Conservation (phyloP, 192 early-diverging fungal genomes). For the Glomus cerebriforme region DNA sequence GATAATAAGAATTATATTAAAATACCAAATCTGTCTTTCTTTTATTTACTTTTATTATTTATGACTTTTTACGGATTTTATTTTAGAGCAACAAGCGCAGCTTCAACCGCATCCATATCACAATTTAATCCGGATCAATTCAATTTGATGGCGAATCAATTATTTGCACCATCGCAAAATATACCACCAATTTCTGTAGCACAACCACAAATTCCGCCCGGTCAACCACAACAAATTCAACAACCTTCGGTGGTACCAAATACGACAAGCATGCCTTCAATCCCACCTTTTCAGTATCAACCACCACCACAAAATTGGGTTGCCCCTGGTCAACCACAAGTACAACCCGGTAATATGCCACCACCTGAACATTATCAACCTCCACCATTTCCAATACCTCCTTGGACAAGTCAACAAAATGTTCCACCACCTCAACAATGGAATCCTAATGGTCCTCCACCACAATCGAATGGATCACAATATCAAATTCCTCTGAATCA, state of each 20-base stretch:
- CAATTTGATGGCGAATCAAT: conserved; percentile 1
- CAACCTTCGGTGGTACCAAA: not conserved
- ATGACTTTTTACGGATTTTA: not conserved
- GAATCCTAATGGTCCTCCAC: conserved; percentile 24
- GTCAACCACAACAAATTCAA: conserved; percentile 3
- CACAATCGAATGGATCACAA: not conserved
- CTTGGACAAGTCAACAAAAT: conserved; percentile 5
- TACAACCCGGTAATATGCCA: not conserved
- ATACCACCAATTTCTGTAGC: not conserved
- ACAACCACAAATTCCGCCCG: not conserved
- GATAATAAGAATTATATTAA: not conserved
- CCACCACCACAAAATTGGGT: conserved; percentile 11
- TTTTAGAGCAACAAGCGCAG: conserved; percentile 12
- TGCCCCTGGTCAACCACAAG: not conserved
- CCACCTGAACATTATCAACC: not conserved
- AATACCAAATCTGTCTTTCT: not conserved
- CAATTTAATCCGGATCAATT: conserved; percentile 28
- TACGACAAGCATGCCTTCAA: not conserved
- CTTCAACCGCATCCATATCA: not conserved
- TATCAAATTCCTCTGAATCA: not conserved
- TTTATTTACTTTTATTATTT: not conserved
- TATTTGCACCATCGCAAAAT: conserved; percentile 1
- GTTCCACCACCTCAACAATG: conserved; percentile 9
- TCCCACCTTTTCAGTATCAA: not conserved
- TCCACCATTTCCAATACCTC: conserved; percentile 1